Evolutionary conservation across 2,329 filamentous ascomycete genomes (phyloP).

Genomic region (Stromatinia cepivora): DNA sequence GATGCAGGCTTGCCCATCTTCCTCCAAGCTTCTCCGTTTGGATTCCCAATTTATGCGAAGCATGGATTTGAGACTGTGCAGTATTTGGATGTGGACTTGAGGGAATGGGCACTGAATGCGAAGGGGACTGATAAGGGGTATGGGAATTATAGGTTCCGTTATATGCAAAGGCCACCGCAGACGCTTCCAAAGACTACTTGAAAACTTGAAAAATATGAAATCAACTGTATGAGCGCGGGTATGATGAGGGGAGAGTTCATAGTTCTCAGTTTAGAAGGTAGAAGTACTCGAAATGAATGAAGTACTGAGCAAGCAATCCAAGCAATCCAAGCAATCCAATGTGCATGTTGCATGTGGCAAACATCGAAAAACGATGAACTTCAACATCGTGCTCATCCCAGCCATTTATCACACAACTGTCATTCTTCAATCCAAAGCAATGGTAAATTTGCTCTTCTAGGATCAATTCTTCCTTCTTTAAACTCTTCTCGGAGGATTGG

Average conservation of each 20-base stretch:
- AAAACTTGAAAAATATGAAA: background rate
- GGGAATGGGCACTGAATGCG: conserved; percentile 14
- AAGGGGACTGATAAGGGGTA: conserved; percentile 14
- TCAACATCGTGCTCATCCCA: background rate
- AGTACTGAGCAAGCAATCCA: too few relatives aligned
- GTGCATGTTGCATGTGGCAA: background rate
- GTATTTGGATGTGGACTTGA: conserved; percentile 20
- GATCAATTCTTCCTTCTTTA: background rate
- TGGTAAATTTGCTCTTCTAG: background rate
- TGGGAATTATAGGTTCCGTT: conserved; percentile 17
- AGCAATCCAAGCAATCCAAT: too few relatives aligned
- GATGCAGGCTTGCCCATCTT: conserved; percentile 13
- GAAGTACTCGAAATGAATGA: too few relatives aligned
- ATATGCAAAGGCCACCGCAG: conserved; percentile 14
- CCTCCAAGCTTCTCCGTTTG: conserved; percentile 13
- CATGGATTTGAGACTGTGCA: conserved; percentile 20
- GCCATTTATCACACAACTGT: too few relatives aligned
- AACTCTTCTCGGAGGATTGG: background rate
- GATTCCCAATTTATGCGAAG: conserved; percentile 17
- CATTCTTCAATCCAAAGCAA: background rate
- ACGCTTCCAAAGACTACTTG: background rate
- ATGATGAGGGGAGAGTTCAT: background rate
- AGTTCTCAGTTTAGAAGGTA: too few relatives aligned
- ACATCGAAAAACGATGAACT: background rate
- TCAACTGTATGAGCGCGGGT: background rate